A percentile compares a stretch with the other conserved stretches of the same genome.
Conservation (phyloP, 225 moss, liverwort and hornwort genomes). For the Antitrichia curtipendula region DNA sequence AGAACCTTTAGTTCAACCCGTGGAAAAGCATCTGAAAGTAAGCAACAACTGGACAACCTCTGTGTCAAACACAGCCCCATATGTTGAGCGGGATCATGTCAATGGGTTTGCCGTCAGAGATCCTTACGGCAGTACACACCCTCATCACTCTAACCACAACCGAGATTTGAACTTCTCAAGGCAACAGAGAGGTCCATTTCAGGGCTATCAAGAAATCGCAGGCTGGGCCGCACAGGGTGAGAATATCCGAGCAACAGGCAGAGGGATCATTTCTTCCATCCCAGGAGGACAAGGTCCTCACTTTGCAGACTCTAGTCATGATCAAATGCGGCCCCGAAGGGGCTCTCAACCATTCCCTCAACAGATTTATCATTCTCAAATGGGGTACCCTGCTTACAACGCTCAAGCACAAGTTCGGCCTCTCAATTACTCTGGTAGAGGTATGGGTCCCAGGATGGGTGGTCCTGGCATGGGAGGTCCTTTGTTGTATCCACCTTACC, state of each 20-base stretch:
- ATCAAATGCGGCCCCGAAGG: background rate
- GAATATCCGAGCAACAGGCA: background rate
- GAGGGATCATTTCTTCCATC: slow-evolving; percentile 14
- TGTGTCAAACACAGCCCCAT: background rate
- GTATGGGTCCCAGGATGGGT: background rate
- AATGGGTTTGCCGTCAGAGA: background rate
- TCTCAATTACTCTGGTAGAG: background rate
- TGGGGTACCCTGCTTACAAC: background rate
- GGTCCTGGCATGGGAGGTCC: background rate
- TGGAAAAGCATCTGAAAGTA: slow-evolving; percentile 27
- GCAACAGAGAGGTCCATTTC: background rate
- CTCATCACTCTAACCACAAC: background rate
- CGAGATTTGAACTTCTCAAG: background rate
- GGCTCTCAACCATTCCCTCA: slow-evolving; percentile 1
- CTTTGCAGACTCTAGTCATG: slow-evolving; percentile 3
- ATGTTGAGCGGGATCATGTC: background rate
- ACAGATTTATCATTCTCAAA: slow-evolving; percentile 2
- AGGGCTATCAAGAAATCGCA: slow-evolving; percentile 2
- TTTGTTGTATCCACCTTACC: background rate
- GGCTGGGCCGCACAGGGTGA: slow-evolving; percentile 4
- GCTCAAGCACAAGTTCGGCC: background rate
- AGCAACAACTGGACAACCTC: background rate
- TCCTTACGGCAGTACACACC: background rate
- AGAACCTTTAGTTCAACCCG: slow-evolving; percentile 27
- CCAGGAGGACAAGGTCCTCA: slow-evolving; percentile 7